Evolutionary conservation across 2,329 filamentous ascomycete genomes (phyloP).

Genomic region (Sclerotiophoma versabilis): DNA sequence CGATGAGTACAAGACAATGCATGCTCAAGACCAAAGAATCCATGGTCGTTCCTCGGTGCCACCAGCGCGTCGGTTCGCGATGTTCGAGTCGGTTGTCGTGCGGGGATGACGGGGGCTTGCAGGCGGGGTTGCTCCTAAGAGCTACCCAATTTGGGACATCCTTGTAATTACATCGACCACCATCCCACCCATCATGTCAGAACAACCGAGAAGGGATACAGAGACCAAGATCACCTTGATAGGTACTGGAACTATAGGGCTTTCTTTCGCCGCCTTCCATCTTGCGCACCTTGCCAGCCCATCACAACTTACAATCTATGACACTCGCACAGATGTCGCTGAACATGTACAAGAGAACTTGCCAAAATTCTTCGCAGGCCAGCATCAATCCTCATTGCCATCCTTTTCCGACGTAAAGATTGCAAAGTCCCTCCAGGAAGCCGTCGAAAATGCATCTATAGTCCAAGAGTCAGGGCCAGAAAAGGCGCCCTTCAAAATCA

Average conservation of each 20-base stretch:
- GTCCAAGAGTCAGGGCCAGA: slow-evolving; percentile 69
- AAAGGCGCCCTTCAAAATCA: slow-evolving; percentile 58
- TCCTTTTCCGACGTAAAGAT: slow-evolving; percentile 46
- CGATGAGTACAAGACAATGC: not conserved
- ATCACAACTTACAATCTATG: slow-evolving; percentile 57
- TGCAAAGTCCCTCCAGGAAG: slow-evolving; percentile 46
- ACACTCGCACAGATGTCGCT: slow-evolving; percentile 58
- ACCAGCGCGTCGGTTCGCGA: slow-evolving; percentile 31
- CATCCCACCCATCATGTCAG: slow-evolving; percentile 15
- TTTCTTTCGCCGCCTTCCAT: slow-evolving; percentile 64
- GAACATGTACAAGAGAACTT: slow-evolving; percentile 54
- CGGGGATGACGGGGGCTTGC: slow-evolving; percentile 32
- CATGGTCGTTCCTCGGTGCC: slow-evolving; percentile 27
- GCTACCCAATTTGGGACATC: slow-evolving; percentile 14
- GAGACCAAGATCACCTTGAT: slow-evolving; percentile 50
- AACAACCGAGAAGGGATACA: not conserved
- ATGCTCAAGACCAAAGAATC: not conserved
- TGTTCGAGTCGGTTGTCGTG: slow-evolving; percentile 39
- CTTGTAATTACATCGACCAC: not conserved
- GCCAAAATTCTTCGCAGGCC: slow-evolving; percentile 50
- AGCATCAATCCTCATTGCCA: slow-evolving; percentile 9
- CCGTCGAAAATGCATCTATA: slow-evolving; percentile 58
- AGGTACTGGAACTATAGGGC: slow-evolving; percentile 60
- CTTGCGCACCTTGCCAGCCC: slow-evolving; percentile 53
- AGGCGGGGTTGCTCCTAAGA: slow-evolving; percentile 29